Conservation (phyloP, 2,329 filamentous ascomycete species). For the Chaetomiaceae sp. region DNA sequence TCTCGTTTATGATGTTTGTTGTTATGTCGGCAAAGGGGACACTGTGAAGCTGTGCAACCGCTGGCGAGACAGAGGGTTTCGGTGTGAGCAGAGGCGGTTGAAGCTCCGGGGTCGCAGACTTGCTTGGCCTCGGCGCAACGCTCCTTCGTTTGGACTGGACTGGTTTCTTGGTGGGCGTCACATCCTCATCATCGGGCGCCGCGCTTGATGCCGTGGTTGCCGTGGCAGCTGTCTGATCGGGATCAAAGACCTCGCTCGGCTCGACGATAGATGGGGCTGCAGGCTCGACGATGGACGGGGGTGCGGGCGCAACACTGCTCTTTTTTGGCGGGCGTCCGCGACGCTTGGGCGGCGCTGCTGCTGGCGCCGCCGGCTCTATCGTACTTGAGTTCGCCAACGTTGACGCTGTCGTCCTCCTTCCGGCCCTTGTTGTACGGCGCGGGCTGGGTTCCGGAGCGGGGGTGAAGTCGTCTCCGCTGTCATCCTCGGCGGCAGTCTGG, state of each 20-base stretch:
- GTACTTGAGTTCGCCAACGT: constrained; percentile 23
- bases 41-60: constrained; percentile 43
- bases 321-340: constrained; percentile 38
- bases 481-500: constrained; percentile 50
- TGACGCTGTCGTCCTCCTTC: constrained; percentile 40
- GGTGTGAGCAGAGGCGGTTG: constrained; percentile 41
- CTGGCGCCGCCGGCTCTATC: too few relatives aligned
- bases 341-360: constrained; percentile 22
- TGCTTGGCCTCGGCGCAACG: constrained; percentile 36
- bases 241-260: constrained; percentile 54
- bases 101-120: constrained; percentile 36
- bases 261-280: constrained; percentile 43
- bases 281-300: constrained; percentile 44
- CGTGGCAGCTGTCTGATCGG: constrained; percentile 39
- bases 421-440: constrained; percentile 29
- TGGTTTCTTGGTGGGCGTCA: constrained; percentile 34
- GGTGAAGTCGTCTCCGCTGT: constrained; percentile 71
- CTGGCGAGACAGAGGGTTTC: constrained; percentile 50
- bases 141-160: constrained; percentile 66
- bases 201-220: constrained; percentile 7
- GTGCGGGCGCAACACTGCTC: constrained; percentile 30
- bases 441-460: constrained; percentile 58
- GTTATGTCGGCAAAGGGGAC: constrained; percentile 67
- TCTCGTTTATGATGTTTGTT: constrained; percentile 59
- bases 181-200: constrained; percentile 27